phyloP scores from a whole-genome alignment of 208 protist genomes.

The Hexamita inflata region DNA sequence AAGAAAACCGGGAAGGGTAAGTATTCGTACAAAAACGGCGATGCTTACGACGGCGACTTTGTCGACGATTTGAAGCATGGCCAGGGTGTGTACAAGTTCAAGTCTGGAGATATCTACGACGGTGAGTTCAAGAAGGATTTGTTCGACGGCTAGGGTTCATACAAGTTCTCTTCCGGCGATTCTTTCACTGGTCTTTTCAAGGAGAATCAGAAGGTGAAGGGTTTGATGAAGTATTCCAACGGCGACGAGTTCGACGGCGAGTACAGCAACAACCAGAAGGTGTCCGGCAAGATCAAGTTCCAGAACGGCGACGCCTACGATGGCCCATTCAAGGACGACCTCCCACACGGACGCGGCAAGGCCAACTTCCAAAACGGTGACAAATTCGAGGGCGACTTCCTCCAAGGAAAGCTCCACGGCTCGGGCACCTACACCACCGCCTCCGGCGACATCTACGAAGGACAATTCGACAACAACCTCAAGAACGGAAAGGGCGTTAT shows the following conservation, averaged over 20 bases:
- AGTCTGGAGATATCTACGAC: not conserved
- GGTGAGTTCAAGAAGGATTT: too few relatives aligned
- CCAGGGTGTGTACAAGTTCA: not conserved
- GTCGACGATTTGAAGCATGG: slow-evolving; percentile 4
- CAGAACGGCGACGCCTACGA: not conserved
- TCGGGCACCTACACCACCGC: not conserved
- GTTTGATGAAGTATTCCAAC: too few relatives aligned
- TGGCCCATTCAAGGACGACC: not conserved
- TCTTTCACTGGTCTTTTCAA: too few relatives aligned
- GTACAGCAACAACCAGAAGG: too few relatives aligned
- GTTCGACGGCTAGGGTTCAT: too few relatives aligned
- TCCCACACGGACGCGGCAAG: slow-evolving; percentile 2
- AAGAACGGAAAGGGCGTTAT: slow-evolving; percentile 13
- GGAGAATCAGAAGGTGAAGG: too few relatives aligned
- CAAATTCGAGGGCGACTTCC: slow-evolving; percentile 25
- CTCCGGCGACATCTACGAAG: slow-evolving; percentile 28
- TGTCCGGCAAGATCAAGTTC: not conserved
- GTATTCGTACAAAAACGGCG: not conserved
- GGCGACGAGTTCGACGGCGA: too few relatives aligned
- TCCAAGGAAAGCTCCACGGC: slow-evolving; percentile 22
- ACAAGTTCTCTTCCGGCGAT: too few relatives aligned
- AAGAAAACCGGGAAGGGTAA: not conserved
- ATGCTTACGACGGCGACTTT: not conserved
- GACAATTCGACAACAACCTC: slow-evolving; percentile 24
- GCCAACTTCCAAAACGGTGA: slow-evolving; percentile 13